Evolutionary conservation across 78 protist genomes (phyloP), one percentile per base, ranked within the genome.

Genomic region (Cavenderia fasciculata): DNA sequence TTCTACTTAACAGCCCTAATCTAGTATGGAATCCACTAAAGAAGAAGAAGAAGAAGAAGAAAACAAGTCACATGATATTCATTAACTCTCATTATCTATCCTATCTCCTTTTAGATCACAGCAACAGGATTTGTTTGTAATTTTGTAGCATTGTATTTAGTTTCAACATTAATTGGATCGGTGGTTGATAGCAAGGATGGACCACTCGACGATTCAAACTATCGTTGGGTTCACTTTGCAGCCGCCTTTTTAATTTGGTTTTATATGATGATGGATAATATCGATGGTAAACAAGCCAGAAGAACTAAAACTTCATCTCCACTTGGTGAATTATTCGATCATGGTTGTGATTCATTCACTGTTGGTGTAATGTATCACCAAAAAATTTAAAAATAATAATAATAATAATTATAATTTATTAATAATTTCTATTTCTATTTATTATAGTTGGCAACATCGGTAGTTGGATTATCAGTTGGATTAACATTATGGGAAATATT

Each of bases 221-320:
- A 21, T 59, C 54, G 86, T 59, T 76, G 66, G 78, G 92, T 70
- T 23, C 70, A 85, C 59, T 68, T 85, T 16, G n/a, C 62, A 23
- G 34, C 76, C 0, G 93, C 71, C 4, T 31, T 49, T 11, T 44
- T 76, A 47, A 51, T 87, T 14, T 87, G 74, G 57, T 44, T 62
- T 76, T 87, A 87, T 72, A 47, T 76, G 69, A 87, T 76, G 85
- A 62, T 87, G 84, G 93, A 87, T 41, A 87, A 87, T 38, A 87
- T 87, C 29, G 93, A 87, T 66, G 93, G 93, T 47, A 87, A 87
- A 62, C 93, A 87, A 62, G 93, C 93, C 10, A 57, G 78, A 66
- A 61, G 93, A 56, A 87, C 93, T 2, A 66, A 66, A 23, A 69
- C 93, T 18, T 87, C 93, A 18, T 73, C 93, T 18, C 88, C 93